Percentiles rank a stretch among this genome's conserved stretches.
These are phyloP conservation scores for Apiospora rasikravindrae DNA, from an alignment of 2,329 filamentous ascomycete genomes.

Conservation along the genomic window DNA sequence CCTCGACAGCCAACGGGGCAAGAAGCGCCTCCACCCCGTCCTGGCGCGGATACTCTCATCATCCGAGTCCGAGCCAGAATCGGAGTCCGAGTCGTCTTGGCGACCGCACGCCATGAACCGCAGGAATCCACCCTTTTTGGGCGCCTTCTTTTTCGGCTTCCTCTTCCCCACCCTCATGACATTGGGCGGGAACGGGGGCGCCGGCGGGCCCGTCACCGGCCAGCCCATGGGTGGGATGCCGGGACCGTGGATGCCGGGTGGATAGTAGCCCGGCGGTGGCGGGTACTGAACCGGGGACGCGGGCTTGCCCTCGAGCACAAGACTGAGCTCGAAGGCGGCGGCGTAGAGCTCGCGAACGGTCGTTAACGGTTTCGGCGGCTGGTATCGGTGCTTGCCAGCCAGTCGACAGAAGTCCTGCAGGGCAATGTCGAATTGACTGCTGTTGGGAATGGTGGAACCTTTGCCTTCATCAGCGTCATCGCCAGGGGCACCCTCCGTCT, in stretches of 20 bases:
- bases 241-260: neutral
- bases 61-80: neutral
- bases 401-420: neutral
- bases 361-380: neutral
- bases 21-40: neutral
- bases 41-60: neutral
- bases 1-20: neutral
- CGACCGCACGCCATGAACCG: neutral
- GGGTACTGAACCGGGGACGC: neutral
- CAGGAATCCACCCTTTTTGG: neutral
- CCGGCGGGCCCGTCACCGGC: neutral
- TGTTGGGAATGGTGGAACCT: neutral
- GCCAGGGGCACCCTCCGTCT: neutral
- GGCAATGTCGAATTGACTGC: neutral
- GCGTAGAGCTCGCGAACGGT: neutral
- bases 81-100: neutral
- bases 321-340: neutral
- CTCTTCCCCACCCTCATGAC: neutral
- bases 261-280: neutral
- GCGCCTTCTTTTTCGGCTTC: neutral
- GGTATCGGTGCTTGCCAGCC: neutral
- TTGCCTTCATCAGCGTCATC: accelerated
- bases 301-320: neutral
- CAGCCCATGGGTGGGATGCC: neutral
- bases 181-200: neutral